Percentiles rank a stretch among this genome's conserved stretches.
Evolutionary conservation across 1,284 basidiomycete genomes (phyloP).

Genomic region (Porodaedalea pini): DNA sequence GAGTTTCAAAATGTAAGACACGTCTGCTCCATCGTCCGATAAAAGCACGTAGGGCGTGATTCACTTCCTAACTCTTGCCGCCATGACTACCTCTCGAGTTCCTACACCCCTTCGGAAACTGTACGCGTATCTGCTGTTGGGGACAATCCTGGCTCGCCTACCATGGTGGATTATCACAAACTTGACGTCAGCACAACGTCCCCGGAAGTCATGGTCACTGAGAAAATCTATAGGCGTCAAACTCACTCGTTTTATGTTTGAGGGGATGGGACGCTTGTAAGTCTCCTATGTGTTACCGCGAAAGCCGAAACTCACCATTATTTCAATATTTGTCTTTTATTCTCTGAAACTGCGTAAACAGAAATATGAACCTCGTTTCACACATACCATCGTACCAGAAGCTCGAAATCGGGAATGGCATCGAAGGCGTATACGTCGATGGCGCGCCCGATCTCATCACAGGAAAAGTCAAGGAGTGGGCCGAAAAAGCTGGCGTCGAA

Average conservation of each 20-base stretch:
- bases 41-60: no score
- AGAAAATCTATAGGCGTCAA: neutral
- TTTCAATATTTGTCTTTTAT: neutral
- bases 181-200: neutral
- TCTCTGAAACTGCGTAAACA: neutral
- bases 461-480: conserved; percentile 45
- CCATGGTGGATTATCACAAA: conserved; percentile 12
- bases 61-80: no score
- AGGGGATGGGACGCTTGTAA: neutral
- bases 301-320: neutral
- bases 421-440: conserved; percentile 37
- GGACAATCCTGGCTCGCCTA: neutral
- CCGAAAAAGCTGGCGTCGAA: conserved; percentile 38
- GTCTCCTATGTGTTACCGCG: neutral
- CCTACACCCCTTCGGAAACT: no score
- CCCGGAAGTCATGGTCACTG: conserved; percentile 10
- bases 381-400: conserved; percentile 1
- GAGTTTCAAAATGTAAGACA: no score
- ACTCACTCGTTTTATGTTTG: neutral
- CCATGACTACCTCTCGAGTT: no score
- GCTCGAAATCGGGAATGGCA: conserved; percentile 11
- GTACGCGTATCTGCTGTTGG: no score
- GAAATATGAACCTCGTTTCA: neutral
- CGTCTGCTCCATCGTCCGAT: no score
- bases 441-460: conserved; percentile 53